Percentiles rank a stretch among this genome's conserved stretches.
These are phyloP conservation scores for Lithohypha guttulata DNA, from an alignment of 2,329 filamentous ascomycete species.

Conservation along the genomic window DNA sequence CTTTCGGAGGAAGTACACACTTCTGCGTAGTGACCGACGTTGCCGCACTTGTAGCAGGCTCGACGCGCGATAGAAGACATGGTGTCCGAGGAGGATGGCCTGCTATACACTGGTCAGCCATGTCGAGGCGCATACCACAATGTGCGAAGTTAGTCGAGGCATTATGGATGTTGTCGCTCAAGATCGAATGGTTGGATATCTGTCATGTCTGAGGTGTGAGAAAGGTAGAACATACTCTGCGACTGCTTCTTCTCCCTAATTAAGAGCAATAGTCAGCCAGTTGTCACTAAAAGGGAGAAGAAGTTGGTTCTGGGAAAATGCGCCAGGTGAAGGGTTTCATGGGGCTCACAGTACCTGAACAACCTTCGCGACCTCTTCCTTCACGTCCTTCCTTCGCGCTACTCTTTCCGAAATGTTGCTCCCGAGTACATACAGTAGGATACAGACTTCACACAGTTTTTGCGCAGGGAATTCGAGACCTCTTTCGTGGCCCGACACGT, in stretches of 20 bases:
- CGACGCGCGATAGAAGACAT: conserved; percentile 76
- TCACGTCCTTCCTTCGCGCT: conserved; percentile 7
- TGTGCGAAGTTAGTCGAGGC: no score
- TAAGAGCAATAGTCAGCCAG: neutral
- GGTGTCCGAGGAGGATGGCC: conserved; percentile 25
- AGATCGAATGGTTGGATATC: no score
- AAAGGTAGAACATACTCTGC: neutral
- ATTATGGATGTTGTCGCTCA: no score
- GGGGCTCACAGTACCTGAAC: conserved; percentile 6
- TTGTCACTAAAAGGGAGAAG: neutral
- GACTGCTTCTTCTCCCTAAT: neutral
- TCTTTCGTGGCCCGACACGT: no score
- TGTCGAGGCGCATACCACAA: no score
- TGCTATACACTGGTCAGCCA: no score
- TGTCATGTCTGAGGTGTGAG: no score
- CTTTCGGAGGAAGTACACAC: conserved; percentile 96
- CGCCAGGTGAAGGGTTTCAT: neutral
- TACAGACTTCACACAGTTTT: no score
- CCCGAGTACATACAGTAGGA: neutral
- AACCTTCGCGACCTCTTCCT: conserved; percentile 9
- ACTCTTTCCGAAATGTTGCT: neutral
- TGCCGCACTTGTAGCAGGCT: conserved; percentile 69
- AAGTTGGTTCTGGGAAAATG: no score
- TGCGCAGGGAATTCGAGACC: neutral
- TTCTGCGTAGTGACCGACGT: conserved; percentile 68